phyloP scores from a whole-genome alignment of 2,329 filamentous ascomycete genomes.

The Arthrinium phaeospermum region DNA sequence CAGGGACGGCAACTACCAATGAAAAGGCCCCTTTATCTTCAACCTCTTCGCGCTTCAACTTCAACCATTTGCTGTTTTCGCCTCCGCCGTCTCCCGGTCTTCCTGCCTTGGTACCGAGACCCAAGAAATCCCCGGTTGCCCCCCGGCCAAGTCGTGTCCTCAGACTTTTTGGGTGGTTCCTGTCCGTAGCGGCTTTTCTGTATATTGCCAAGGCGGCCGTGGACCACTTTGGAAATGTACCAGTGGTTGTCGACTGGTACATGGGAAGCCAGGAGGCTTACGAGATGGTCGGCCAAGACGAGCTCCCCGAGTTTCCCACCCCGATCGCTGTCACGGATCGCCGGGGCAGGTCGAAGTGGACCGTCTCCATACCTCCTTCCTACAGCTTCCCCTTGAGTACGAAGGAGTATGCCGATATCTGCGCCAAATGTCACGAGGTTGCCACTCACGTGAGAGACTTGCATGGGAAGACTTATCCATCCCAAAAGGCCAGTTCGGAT shows the following conservation, averaged over 20 bases:
- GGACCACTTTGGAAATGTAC: slow-evolving; percentile 37
- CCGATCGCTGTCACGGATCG: slow-evolving; percentile 73
- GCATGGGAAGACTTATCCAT: slow-evolving; percentile 47
- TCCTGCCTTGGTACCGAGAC: slow-evolving; percentile 69
- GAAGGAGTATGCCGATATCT: slow-evolving; percentile 72
- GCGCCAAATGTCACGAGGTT: slow-evolving; percentile 69
- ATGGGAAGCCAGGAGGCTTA: slow-evolving; percentile 54
- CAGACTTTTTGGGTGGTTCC: slow-evolving; percentile 60
- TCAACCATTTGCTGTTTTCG: slow-evolving; percentile 71
- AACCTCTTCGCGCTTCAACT: slow-evolving; percentile 67
- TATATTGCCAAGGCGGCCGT: slow-evolving; percentile 51
- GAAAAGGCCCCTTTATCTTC: slow-evolving; percentile 51
- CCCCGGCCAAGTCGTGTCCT: slow-evolving; percentile 63
- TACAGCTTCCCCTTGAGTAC: slow-evolving; percentile 70
- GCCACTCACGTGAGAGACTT: slow-evolving; percentile 61
- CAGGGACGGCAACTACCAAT: slow-evolving; percentile 37
- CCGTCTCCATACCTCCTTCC: slow-evolving; percentile 75
- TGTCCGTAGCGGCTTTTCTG: slow-evolving; percentile 54
- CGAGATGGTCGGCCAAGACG: slow-evolving; percentile 70
- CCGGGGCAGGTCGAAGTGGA: slow-evolving; percentile 74
- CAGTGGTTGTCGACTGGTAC: slow-evolving; percentile 45
- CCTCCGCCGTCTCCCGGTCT: slow-evolving; percentile 75
- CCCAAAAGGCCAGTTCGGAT: slow-evolving; percentile 51
- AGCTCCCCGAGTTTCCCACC: slow-evolving; percentile 73
- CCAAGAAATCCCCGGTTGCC: slow-evolving; percentile 65